A percentile compares a stretch with the other conserved stretches of the same genome.
Conservation (phyloP, 1,139 yeast species). For the Nakaseomyces nivariensis region DNA sequence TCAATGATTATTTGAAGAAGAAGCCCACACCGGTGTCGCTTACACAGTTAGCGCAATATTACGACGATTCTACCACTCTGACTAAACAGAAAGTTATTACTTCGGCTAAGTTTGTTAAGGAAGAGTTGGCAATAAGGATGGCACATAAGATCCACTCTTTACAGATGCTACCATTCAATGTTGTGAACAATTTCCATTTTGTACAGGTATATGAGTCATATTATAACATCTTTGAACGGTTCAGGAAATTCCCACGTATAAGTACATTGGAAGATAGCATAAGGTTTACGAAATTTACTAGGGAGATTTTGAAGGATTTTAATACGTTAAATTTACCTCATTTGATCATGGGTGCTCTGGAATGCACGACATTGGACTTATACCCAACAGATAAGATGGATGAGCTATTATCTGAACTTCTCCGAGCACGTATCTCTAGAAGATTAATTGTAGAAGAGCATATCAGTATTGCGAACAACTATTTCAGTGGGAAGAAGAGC, state of each 20-base stretch:
- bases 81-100: constrained; percentile 70
- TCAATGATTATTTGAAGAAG: constrained; percentile 54
- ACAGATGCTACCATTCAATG: constrained; percentile 74
- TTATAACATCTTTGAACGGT: constrained; percentile 75
- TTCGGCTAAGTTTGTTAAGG: constrained; percentile 79
- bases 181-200: constrained; percentile 75
- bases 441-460: constrained; percentile 89
- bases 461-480: constrained; percentile 61
- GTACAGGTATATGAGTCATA: constrained; percentile 84
- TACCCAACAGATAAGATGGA: constrained; percentile 60
- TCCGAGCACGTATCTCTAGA: constrained; percentile 80
- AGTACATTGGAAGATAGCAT: constrained; percentile 64
- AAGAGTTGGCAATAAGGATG: constrained; percentile 74
- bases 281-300: constrained; percentile 53
- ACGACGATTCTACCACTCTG: constrained; percentile 44
- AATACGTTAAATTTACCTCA: constrained; percentile 78
- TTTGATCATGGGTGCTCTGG: constrained; percentile 86
- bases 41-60: constrained; percentile 81
- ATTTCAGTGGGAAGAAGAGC: constrained; percentile 32
- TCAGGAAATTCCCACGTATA: constrained; percentile 63
- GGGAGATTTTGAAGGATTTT: constrained; percentile 55
- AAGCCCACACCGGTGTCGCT: constrained; percentile 84
- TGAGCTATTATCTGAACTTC: constrained; percentile 59
- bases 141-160: constrained; percentile 72
- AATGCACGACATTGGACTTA: constrained; percentile 55